Evolutionary conservation across 352 stramenopile species (phyloP).

Genomic region (Phytopythium helicoides): DNA sequence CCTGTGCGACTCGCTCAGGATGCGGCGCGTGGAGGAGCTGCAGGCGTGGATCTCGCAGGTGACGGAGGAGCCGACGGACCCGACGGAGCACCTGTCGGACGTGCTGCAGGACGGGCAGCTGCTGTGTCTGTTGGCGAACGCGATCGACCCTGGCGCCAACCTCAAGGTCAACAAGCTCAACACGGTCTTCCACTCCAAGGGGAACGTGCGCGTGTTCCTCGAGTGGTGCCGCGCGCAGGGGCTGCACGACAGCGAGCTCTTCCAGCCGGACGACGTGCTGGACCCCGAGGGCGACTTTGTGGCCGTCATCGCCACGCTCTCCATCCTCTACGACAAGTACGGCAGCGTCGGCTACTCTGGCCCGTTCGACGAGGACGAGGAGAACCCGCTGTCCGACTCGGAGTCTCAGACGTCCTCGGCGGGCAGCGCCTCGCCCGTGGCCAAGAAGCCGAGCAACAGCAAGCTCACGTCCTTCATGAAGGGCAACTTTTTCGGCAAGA

Average conservation of each 20-base stretch:
- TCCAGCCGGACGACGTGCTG: slow-evolving; percentile 76
- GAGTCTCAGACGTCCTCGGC: slow-evolving; percentile 59
- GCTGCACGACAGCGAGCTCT: slow-evolving; percentile 69
- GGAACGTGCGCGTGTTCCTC: slow-evolving; percentile 81
- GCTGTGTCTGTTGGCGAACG: slow-evolving; percentile 83
- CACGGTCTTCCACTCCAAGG: slow-evolving; percentile 86
- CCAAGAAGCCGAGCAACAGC: slow-evolving; percentile 60
- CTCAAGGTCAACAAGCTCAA: slow-evolving; percentile 88
- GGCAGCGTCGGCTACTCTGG: slow-evolving; percentile 53
- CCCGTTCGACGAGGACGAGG: slow-evolving; percentile 47
- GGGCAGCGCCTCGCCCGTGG: slow-evolving; percentile 56
- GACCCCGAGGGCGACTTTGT: slow-evolving; percentile 61
- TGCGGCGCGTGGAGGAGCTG: slow-evolving; percentile 77
- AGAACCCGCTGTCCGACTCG: slow-evolving; percentile 66
- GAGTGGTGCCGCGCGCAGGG: slow-evolving; percentile 77
- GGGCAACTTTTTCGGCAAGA: slow-evolving; percentile 64
- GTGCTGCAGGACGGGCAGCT: slow-evolving; percentile 85
- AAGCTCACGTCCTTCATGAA: slow-evolving; percentile 85
- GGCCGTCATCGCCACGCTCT: slow-evolving; percentile 72
- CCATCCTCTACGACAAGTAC: slow-evolving; percentile 83
- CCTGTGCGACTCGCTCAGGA: too few species aligned
- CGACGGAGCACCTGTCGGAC: slow-evolving; percentile 75
- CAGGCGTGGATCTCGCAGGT: slow-evolving; percentile 85
- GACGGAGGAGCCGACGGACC: slow-evolving; percentile 62
- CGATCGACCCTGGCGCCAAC: slow-evolving; percentile 66